These are phyloP conservation scores for Xylaria venustula DNA, from an alignment of 495 filamentous ascomycete species.

Conservation along the genomic window DNA sequence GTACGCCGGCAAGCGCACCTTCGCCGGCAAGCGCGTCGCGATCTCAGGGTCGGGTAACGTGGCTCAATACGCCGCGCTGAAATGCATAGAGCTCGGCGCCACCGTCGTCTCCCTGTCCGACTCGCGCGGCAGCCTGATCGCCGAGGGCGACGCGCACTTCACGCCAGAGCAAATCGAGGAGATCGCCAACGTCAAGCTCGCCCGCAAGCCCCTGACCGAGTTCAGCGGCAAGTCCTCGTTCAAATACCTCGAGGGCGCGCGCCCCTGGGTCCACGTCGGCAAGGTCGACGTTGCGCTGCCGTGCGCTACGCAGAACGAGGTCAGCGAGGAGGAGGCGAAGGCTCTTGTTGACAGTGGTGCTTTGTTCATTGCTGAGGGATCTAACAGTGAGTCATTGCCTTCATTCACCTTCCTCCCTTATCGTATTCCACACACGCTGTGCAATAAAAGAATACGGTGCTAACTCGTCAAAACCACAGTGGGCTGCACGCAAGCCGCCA, in stretches of 20 bases:
- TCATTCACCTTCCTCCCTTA: too few relatives aligned
- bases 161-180: conserved; percentile 70
- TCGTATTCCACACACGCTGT: too few relatives aligned
- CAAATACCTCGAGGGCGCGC: conserved; percentile 84
- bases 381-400: conserved; percentile 64
- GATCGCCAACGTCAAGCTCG: conserved; percentile 83
- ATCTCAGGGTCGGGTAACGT: conserved; percentile 98
- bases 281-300: conserved; percentile 90
- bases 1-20: conserved; percentile 82
- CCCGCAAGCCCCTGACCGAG: conserved; percentile 75
- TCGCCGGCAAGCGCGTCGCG: conserved; percentile 89
- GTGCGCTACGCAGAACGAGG: conserved; percentile 96
- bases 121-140: conserved; percentile 79
- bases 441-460: not conserved
- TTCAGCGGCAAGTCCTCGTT: conserved; percentile 56
- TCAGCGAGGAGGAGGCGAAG: conserved; percentile 83
- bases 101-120: conserved; percentile 93
- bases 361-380: conserved; percentile 92
- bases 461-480: too few relatives aligned
- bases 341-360: conserved; percentile 72
- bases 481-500: conserved; percentile 95
- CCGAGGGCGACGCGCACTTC: conserved; percentile 63
- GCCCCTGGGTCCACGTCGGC: conserved; percentile 87
- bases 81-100: conserved; percentile 93
- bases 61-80: conserved; percentile 95